Evolutionary conservation across 2,329 filamentous ascomycete species (phyloP).

Genomic region (Nigrograna mackinnonii): DNA sequence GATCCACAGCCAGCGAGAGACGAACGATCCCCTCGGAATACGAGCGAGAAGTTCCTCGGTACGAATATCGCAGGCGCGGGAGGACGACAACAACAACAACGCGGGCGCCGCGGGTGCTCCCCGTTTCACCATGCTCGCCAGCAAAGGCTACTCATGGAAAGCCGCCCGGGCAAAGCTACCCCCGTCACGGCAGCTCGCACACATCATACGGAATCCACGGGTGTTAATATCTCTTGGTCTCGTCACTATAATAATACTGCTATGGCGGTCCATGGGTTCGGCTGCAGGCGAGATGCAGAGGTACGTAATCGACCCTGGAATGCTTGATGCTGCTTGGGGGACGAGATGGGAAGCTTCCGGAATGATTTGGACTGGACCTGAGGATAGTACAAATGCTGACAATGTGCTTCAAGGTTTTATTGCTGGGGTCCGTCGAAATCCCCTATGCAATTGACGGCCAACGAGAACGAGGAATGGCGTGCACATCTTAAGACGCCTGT

Average conservation of each 20-base stretch:
- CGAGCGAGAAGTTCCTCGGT: constrained; percentile 34
- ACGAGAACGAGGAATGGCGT: constrained; percentile 89
- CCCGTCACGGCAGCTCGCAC: constrained; percentile 66
- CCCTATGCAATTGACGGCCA: constrained; percentile 93
- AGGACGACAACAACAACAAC: constrained; percentile 20
- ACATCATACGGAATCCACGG: constrained; percentile 73
- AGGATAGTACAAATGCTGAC: constrained; percentile 27
- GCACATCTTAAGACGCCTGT: constrained; percentile 89
- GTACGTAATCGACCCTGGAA: too few relatives aligned
- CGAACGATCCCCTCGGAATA: constrained; percentile 26
- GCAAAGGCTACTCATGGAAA: constrained; percentile 92
- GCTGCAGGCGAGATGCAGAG: constrained; percentile 89
- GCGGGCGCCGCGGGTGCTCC: constrained; percentile 17
- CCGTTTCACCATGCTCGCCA: constrained; percentile 72
- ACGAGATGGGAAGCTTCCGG: too few relatives aligned
- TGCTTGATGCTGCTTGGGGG: too few relatives aligned
- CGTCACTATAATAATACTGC: constrained; percentile 71
- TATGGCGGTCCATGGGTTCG: constrained; percentile 85
- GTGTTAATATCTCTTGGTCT: constrained; percentile 76
- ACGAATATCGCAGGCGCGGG: constrained; percentile 30
- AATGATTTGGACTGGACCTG: background rate
- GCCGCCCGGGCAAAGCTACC: constrained; percentile 79
- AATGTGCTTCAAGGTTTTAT: constrained; percentile 74
- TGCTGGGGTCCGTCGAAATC: constrained; percentile 95
- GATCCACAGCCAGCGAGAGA: constrained; percentile 33